A percentile compares a stretch with the other conserved stretches of the same genome.
phyloP scores from a whole-genome alignment of 345 rosid genomes.

The Citrus cavaleriei region DNA sequence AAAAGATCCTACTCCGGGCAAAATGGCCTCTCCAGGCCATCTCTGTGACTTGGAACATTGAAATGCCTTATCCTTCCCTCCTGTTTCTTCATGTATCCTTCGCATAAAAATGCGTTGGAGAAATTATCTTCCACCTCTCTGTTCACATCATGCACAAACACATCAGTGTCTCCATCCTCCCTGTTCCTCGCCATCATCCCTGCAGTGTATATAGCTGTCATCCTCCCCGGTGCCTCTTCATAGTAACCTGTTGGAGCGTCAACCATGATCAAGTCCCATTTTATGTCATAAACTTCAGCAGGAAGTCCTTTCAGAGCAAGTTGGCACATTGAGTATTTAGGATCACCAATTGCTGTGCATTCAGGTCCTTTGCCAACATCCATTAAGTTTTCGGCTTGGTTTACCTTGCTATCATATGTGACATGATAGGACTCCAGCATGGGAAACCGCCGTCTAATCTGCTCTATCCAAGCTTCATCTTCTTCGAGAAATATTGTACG shows the following conservation, averaged over 20 bases:
- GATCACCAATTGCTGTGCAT: conserved; percentile 65
- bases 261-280: conserved; percentile 89
- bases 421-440: conserved; percentile 74
- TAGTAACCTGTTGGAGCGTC: conserved; percentile 84
- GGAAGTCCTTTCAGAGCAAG: conserved; percentile 85
- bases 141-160: conserved; percentile 86
- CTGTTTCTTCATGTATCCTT: conserved; percentile 68
- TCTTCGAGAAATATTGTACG: conserved; percentile 81
- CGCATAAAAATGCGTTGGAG: conserved; percentile 70
- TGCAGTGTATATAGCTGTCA: conserved; percentile 78
- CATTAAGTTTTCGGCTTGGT: conserved; percentile 59
- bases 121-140: conserved; percentile 71
- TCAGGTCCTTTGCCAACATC: conserved; percentile 74
- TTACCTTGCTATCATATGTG: conserved; percentile 69
- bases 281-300: conserved; percentile 56
- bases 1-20: conserved; percentile 45
- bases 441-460: conserved; percentile 59
- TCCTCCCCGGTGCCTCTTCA: conserved; percentile 85
- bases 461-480: conserved; percentile 80
- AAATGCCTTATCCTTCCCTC: conserved; percentile 84
- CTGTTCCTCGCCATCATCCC: conserved; percentile 88
- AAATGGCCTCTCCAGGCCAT: conserved; percentile 44
- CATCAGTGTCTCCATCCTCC: conserved; percentile 66
- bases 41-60: conserved; percentile 67
- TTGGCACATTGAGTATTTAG: conserved; percentile 69